Evolutionary conservation across 1,284 basidiomycete genomes (phyloP), one percentile per base, ranked within the genome.

Genomic region (Thelephora terrestris): DNA sequence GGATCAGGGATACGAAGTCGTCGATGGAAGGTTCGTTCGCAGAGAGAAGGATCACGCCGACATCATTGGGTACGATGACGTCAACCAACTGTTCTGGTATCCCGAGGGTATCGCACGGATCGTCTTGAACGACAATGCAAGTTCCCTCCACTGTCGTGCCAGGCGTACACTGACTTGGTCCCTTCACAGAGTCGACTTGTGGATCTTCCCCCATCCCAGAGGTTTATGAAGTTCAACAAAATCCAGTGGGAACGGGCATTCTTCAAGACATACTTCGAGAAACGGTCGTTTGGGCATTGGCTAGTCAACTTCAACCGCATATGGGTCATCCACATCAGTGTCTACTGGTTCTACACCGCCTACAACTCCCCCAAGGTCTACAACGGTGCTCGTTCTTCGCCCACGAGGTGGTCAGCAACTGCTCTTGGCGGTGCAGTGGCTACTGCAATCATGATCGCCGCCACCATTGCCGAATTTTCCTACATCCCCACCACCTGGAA

Each of bases 41-140:
- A 78, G 89, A 61, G 95, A 99, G 73, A 77, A 76, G 61, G 95
- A 99, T 60, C 96, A 98, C 64, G 85, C 93, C 54, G 76, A 85
- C 56, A 92, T 97, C 61, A 97, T 99, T 62, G 96, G 95, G 10
- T 99, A 99, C 63, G 95, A 99, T 66, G 95, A 99, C 66, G 88
- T 99, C 59, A 99, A 99, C 65, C 95, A 99, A 66, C 73, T 99
- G 42, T 99, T 99, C 70, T 99, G 95, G 95, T 99, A 99, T 65
- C 96, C 96, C 4, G 96, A 99, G 60, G 96, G 96, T 37, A 95
- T 99, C 59, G 88, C 92, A 24, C 77, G 91, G 37, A 98, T 99
- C 58, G 76, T 83, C 12, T 75, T 98, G 37, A 78, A 72, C 20
- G 92, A 98, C 73, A 94, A 92, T 75, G 87, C 87, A 57, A 32